Conservation (phyloP, 495 filamentous ascomycete genomes). For the Amphirosellinia nigrospora region DNA sequence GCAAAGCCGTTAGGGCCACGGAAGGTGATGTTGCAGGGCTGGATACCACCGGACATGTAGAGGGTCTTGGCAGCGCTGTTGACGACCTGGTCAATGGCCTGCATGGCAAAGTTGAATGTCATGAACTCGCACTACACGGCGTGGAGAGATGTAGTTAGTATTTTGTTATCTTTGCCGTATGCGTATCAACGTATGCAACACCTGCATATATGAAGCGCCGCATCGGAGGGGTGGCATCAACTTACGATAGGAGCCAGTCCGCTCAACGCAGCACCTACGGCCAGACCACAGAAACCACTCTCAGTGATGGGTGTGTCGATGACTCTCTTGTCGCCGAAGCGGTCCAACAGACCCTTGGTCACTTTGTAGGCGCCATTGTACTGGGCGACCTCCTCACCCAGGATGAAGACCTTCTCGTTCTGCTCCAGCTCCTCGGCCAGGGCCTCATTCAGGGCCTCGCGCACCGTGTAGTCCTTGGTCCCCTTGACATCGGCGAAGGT, state of each 20-base stretch:
- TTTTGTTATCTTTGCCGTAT: background rate
- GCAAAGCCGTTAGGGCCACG: conserved; percentile 98
- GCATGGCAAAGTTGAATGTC: conserved; percentile 99
- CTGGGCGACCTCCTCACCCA: conserved; percentile 98
- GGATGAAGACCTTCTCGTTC: conserved; percentile 91
- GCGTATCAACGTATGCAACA: background rate
- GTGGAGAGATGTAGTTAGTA: conserved; percentile 23
- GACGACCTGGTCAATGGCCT: conserved; percentile 99
- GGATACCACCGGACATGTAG: conserved; percentile 99
- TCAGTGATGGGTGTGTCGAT: conserved; percentile 99
- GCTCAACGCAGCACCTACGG: conserved; percentile 91
- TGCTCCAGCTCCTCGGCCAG: conserved; percentile 95
- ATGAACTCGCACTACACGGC: conserved; percentile 90
- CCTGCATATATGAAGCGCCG: background rate
- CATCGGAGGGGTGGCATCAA: conserved; percentile 27
- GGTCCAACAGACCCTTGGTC: conserved; percentile 93
- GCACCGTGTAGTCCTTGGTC: conserved; percentile 90
- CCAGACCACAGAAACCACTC: conserved; percentile 90
- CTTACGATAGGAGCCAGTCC: conserved; percentile 92
- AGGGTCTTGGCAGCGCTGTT: conserved; percentile 99
- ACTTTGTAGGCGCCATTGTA: conserved; percentile 99
- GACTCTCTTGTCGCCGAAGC: conserved; percentile 95
- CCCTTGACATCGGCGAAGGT: conserved; percentile 63
- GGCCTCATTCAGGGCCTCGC: conserved; percentile 97
- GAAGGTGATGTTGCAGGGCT: conserved; percentile 99